Evolutionary conservation across 1,139 yeast species (phyloP).

Genomic region (Suhomyces terraborum): DNA sequence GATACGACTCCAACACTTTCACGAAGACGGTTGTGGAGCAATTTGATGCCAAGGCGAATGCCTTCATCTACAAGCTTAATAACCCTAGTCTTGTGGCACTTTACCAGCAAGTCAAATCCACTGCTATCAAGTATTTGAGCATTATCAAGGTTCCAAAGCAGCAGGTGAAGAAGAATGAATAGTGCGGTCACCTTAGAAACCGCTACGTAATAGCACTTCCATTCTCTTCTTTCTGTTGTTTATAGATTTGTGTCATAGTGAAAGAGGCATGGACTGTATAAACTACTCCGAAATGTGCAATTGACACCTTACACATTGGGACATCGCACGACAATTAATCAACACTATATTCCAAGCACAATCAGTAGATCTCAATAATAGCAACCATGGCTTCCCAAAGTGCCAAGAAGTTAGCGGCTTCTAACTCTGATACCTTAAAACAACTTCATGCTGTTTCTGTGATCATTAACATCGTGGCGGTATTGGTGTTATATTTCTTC

Average conservation of each 20-base stretch:
- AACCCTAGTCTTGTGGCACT: conserved; percentile 13
- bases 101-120: conserved; percentile 14
- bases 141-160: conserved; percentile 15
- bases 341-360: background rate
- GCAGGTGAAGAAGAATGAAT: conserved; percentile 10
- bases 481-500: conserved; percentile 44
- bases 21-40: conserved; percentile 42
- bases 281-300: background rate
- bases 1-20: conserved; percentile 45
- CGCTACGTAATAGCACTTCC: no score
- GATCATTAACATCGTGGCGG: conserved; percentile 43
- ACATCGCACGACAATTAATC: conserved; percentile 5
- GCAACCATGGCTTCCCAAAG: conserved; percentile 48
- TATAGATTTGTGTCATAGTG: conserved; percentile 5
- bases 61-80: conserved; percentile 26
- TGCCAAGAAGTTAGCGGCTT: conserved; percentile 67
- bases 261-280: background rate
- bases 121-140: conserved; percentile 12
- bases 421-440: conserved; percentile 56
- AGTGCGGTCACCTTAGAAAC: background rate
- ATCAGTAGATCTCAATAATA: background rate
- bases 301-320: background rate
- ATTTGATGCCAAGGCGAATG: conserved; percentile 39
- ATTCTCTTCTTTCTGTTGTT: background rate
- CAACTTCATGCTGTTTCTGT: conserved; percentile 54